Percentiles rank a stretch among this genome's conserved stretches.
Conservation (phyloP, 768 basidiomycete genomes). For the Podaxis sp. region DNA sequence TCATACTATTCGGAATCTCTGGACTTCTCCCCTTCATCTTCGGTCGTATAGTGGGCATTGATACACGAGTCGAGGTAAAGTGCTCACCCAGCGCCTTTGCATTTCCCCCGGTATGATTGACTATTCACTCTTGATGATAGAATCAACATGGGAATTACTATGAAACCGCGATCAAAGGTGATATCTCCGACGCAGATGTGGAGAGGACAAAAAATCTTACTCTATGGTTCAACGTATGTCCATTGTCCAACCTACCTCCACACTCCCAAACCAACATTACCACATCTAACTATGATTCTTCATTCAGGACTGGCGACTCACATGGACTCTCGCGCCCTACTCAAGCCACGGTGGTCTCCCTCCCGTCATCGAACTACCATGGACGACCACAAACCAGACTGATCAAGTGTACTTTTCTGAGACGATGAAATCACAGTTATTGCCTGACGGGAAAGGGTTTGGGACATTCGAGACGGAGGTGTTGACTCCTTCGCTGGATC, state of each 20-base stretch:
- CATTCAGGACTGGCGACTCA: constrained; percentile 30
- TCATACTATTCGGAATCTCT: constrained; percentile 30
- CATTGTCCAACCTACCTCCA: background rate
- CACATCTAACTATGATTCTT: background rate
- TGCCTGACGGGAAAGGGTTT: constrained; percentile 35
- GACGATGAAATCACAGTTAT: constrained; percentile 31
- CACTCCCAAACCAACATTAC: background rate
- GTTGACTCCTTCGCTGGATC: constrained; percentile 20
- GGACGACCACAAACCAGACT: constrained; percentile 12
- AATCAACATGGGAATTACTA: constrained; percentile 32
- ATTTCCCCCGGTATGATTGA: background rate
- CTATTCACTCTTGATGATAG: constrained; percentile 19
- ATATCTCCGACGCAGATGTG: constrained; percentile 33
- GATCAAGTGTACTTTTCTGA: constrained; percentile 40
- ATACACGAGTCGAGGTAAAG: constrained; percentile 29
- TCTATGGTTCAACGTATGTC: constrained; percentile 22
- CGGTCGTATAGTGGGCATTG: constrained; percentile 36
- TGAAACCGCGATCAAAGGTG: constrained; percentile 36
- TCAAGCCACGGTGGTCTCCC: constrained; percentile 34
- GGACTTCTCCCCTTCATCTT: constrained; percentile 34
- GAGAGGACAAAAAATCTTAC: constrained; percentile 27
- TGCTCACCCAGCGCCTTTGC: background rate
- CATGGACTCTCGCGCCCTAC: constrained; percentile 41
- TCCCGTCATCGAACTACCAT: constrained; percentile 31
- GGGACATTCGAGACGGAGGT: constrained; percentile 33